These are phyloP conservation scores for Trametopsis cervina DNA, from an alignment of 768 basidiomycete species.

Conservation along the genomic window DNA sequence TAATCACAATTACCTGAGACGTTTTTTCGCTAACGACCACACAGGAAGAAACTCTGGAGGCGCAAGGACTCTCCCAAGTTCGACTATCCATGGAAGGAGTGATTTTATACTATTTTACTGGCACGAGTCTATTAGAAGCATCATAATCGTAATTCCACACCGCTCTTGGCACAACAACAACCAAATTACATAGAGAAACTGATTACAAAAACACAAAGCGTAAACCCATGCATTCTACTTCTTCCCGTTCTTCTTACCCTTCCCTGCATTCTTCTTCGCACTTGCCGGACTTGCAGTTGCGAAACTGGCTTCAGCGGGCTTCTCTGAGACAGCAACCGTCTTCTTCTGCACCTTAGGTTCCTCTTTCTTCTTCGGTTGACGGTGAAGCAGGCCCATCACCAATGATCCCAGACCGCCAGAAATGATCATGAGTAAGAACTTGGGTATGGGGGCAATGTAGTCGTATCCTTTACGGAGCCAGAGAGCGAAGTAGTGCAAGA, in stretches of 20 bases:
- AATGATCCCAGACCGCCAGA: slow-evolving; percentile 65
- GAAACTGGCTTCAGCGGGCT: neutral
- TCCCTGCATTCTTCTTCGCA: slow-evolving; percentile 19
- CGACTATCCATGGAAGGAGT: slow-evolving; percentile 84
- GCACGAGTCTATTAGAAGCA: neutral
- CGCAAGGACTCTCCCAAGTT: slow-evolving; percentile 83
- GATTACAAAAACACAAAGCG: neutral
- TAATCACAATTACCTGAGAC: too few species aligned
- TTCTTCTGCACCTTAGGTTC: slow-evolving; percentile 4
- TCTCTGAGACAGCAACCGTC: slow-evolving; percentile 1
- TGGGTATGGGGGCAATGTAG: slow-evolving; percentile 48
- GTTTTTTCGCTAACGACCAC: too few species aligned
- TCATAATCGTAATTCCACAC: slow-evolving; percentile 1
- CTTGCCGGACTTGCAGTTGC: slow-evolving; percentile 3
- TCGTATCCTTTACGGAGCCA: slow-evolving; percentile 46
- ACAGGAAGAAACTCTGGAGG: slow-evolving; percentile 87
- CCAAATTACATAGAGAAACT: neutral
- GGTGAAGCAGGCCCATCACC: slow-evolving; percentile 59
- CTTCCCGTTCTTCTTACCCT: slow-evolving; percentile 28
- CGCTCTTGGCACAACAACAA: neutral
- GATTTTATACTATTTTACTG: slow-evolving; percentile 2
- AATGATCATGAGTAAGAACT: slow-evolving; percentile 60
- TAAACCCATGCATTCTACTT: slow-evolving; percentile 16
- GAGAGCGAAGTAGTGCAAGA: slow-evolving; percentile 54
- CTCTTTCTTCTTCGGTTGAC: slow-evolving; percentile 10